phyloP scores from a whole-genome alignment of 345 rosid genomes.

The Salix koriyanagi region DNA sequence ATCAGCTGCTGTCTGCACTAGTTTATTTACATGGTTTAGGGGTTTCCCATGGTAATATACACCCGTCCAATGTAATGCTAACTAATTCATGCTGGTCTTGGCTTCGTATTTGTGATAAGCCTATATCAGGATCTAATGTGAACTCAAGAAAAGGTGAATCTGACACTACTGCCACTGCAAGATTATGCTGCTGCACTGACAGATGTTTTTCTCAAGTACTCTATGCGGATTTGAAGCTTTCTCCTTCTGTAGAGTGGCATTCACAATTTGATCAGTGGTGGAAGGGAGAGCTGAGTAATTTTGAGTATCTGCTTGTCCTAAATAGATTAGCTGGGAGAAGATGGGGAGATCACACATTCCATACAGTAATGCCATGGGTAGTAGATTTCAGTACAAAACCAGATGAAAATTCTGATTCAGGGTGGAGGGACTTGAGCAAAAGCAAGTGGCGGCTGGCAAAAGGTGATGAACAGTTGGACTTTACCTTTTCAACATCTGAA shows the following conservation, averaged over 20 bases:
- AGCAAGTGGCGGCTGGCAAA: slow-evolving; percentile 96
- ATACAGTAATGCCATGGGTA: slow-evolving; percentile 95
- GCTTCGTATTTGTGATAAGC: slow-evolving; percentile 47
- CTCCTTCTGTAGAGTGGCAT: slow-evolving; percentile 55
- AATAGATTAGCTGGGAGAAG: slow-evolving; percentile 86
- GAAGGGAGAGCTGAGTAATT: slow-evolving; percentile 83
- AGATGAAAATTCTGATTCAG: slow-evolving; percentile 61
- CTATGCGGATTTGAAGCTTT: slow-evolving; percentile 61
- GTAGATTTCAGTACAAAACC: slow-evolving; percentile 84
- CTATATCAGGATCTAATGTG: slow-evolving; percentile 25
- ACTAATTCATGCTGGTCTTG: slow-evolving; percentile 72
- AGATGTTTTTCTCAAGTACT: slow-evolving; percentile 53
- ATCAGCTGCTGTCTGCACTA: slow-evolving; percentile 74
- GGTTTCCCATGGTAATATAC: slow-evolving; percentile 61
- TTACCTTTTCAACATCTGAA: slow-evolving; percentile 86
- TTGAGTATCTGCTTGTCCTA: slow-evolving; percentile 75
- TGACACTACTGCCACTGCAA: slow-evolving; percentile 18
- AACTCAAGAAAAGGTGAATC: slow-evolving; percentile 19
- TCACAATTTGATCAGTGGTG: slow-evolving; percentile 70
- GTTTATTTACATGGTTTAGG: slow-evolving; percentile 64
- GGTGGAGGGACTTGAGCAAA: slow-evolving; percentile 90
- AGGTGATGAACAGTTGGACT: slow-evolving; percentile 96
- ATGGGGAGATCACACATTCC: slow-evolving; percentile 94
- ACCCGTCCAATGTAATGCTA: slow-evolving; percentile 63
- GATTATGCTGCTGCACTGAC: slow-evolving; percentile 38